Evolutionary conservation across 2,329 filamentous ascomycete species (phyloP).

Genomic region (Lachnellula cervina): DNA sequence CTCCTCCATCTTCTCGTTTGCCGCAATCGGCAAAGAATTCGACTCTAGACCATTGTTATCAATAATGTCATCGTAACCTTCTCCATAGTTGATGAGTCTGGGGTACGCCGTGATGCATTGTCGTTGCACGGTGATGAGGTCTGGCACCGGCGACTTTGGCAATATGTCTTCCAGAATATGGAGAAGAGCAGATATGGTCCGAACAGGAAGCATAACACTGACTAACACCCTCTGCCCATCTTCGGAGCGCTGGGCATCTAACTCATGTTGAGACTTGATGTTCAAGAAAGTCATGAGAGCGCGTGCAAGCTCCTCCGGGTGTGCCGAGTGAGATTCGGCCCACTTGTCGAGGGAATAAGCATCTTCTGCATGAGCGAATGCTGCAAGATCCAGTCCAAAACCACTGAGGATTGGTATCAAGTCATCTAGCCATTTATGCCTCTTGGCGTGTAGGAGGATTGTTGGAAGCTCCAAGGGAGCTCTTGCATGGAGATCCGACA

Average conservation of each 20-base stretch:
- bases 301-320: conserved; percentile 61
- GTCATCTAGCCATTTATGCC: conserved; percentile 79
- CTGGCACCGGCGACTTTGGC: conserved; percentile 53
- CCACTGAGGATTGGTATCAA: conserved; percentile 62
- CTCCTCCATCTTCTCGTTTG: conserved; percentile 91
- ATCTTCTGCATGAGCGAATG: conserved; percentile 75
- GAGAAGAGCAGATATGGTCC: conserved; percentile 77
- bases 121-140: conserved; percentile 76
- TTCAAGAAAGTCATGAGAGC: conserved; percentile 75
- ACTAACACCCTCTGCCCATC: conserved; percentile 50
- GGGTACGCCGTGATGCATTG: conserved; percentile 90
- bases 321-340: conserved; percentile 66
- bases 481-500: conserved; percentile 70
- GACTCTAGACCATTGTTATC: conserved; percentile 75
- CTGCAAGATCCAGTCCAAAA: conserved; percentile 82
- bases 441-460: conserved; percentile 74
- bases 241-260: conserved; percentile 65
- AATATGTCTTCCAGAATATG: conserved; percentile 71
- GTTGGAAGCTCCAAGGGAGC: conserved; percentile 62
- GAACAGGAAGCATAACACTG: conserved; percentile 74
- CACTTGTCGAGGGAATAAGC: conserved; percentile 78
- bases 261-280: conserved; percentile 79
- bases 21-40: conserved; percentile 73
- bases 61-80: conserved; percentile 87
- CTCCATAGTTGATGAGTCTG: conserved; percentile 90